Conservation (phyloP, 495 filamentous ascomycete genomes). For the Zalerion maritima region DNA sequence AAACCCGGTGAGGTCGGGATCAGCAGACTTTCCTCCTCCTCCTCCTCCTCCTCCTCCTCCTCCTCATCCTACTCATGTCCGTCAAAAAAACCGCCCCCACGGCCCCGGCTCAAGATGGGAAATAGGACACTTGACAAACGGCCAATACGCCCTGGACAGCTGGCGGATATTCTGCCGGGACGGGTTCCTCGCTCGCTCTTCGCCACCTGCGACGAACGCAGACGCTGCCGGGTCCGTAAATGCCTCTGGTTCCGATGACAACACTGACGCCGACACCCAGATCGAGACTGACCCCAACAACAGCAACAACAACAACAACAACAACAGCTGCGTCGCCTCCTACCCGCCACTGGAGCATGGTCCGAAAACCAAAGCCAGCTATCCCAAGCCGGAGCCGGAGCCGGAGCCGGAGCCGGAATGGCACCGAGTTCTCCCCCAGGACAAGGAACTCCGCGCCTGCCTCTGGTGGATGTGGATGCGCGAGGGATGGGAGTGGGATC, state of each 20-base stretch:
- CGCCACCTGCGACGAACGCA: constrained; percentile 9
- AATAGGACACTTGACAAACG: constrained; percentile 75
- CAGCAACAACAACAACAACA: neutral
- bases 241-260: neutral
- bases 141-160: constrained; percentile 76
- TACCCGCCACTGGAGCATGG: too few species aligned
- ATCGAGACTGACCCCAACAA: too few species aligned
- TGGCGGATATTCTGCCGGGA: constrained; percentile 94
- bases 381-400: constrained; percentile 8
- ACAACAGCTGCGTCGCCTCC: too few species aligned
- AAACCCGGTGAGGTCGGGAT: too few species aligned
- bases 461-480: constrained; percentile 83
- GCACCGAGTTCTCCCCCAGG: constrained; percentile 69
- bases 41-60: too few species aligned
- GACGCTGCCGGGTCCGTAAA: neutral
- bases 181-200: constrained; percentile 45
- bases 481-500: constrained; percentile 75
- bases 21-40: too few species aligned
- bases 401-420: constrained; percentile 54
- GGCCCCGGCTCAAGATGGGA: constrained; percentile 49
- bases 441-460: constrained; percentile 83
- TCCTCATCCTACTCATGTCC: too few species aligned
- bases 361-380: neutral
- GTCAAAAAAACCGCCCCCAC: too few species aligned
- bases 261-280: too few species aligned